These are phyloP conservation scores for Aspergillus sp. DNA, from an alignment of 2,329 filamentous ascomycete genomes.

Conservation along the genomic window DNA sequence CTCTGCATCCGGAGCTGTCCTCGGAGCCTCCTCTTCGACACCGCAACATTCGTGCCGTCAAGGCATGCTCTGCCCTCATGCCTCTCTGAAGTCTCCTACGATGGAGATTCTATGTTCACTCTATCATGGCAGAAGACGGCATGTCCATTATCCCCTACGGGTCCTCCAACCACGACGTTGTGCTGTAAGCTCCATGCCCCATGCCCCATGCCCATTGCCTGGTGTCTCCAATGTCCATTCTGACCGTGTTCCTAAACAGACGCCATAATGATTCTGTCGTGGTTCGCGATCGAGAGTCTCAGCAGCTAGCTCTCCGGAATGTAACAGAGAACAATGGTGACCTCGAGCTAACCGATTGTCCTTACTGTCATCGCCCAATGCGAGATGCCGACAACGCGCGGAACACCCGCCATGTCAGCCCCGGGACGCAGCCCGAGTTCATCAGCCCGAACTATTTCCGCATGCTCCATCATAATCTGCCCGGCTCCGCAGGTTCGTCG, in stretches of 20 bases:
- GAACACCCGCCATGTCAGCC: slow-evolving; percentile 20
- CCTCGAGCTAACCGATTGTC: slow-evolving; percentile 62
- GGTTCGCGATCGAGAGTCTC: slow-evolving; percentile 75
- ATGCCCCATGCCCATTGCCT: slow-evolving; percentile 1
- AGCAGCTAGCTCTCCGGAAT: slow-evolving; percentile 71
- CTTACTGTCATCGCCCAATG: slow-evolving; percentile 75
- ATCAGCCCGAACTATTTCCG: slow-evolving; percentile 92
- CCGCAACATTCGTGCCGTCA: too few relatives aligned
- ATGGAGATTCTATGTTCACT: slow-evolving; percentile 8
- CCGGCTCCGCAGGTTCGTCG: slow-evolving; percentile 38
- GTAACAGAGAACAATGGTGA: slow-evolving; percentile 39
- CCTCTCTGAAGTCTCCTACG: slow-evolving; percentile 3
- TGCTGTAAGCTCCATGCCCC: slow-evolving; percentile 28
- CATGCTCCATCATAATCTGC: slow-evolving; percentile 62
- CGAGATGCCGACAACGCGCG: slow-evolving; percentile 40
- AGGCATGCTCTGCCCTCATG: too few relatives aligned
- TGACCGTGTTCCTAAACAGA: slow-evolving; percentile 40
- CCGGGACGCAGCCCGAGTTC: slow-evolving; percentile 51
- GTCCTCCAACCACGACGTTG: slow-evolving; percentile 35
- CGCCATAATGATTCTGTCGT: slow-evolving; percentile 90
- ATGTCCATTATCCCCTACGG: slow-evolving; percentile 37
- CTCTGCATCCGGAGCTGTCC: too few relatives aligned
- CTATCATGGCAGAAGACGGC: slow-evolving; percentile 27
- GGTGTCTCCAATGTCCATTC: not conserved
- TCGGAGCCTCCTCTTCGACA: too few relatives aligned